These are phyloP conservation scores for Tricholoma terreum DNA, from an alignment of 768 basidiomycete species.

Conservation along the genomic window DNA sequence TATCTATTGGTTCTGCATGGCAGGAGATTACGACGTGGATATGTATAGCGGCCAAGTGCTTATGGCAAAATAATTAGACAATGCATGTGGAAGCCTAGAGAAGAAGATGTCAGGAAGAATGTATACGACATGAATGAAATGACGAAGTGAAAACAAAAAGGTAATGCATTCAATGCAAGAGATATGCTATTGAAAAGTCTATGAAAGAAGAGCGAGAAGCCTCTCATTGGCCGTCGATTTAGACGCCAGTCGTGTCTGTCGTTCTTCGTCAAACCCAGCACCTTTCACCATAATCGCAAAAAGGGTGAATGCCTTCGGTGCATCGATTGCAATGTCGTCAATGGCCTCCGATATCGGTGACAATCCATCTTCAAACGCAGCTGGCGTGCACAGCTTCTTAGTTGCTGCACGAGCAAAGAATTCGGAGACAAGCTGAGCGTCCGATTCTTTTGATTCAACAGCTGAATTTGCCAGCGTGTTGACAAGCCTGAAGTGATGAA, in stretches of 20 bases:
- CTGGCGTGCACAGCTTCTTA: constrained; percentile 56
- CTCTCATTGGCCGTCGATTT: constrained; percentile 61
- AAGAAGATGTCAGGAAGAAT: neutral
- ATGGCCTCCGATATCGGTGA: constrained; percentile 65
- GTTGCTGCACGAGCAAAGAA: constrained; percentile 64
- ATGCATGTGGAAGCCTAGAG: neutral
- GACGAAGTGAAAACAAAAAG: constrained; percentile 19
- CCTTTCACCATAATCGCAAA: constrained; percentile 75
- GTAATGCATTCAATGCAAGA: constrained; percentile 26
- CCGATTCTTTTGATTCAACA: constrained; percentile 78
- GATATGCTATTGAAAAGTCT: constrained; percentile 31
- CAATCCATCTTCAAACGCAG: constrained; percentile 75
- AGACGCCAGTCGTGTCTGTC: constrained; percentile 50
- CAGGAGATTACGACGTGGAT: neutral
- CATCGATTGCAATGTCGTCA: constrained; percentile 88
- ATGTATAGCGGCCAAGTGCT: neutral
- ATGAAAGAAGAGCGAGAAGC: constrained; percentile 58
- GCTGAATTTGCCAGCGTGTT: constrained; percentile 72
- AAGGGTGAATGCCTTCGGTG: constrained; percentile 77
- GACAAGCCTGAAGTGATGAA: constrained; percentile 63
- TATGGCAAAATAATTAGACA: neutral
- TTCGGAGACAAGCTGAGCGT: constrained; percentile 73
- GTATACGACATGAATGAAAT: constrained; percentile 12
- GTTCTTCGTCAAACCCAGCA: constrained; percentile 61
- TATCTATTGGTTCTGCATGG: neutral